Evolutionary conservation across 2,329 filamentous ascomycete species (phyloP), one percentile per base, ranked within the genome.

Genomic region (Kalaharituber pfeilii): DNA sequence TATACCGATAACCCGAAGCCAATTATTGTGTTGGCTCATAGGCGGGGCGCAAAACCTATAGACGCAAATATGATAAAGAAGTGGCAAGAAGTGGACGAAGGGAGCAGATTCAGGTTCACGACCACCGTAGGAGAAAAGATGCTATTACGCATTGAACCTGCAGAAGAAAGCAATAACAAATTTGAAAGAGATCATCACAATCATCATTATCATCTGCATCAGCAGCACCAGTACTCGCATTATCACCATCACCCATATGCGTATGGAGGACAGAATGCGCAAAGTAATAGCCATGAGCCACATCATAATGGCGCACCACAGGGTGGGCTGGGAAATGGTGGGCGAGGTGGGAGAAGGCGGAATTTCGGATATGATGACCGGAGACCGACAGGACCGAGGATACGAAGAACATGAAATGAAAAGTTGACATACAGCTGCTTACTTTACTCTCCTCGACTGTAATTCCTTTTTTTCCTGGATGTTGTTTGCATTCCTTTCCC

Each of bases 51-150:
- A 2, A 80, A 82, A 36, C 85, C 86, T 0, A 77, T 82, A 53
- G 88, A 95, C 63, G 88, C 86, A 15, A 77, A 75, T 53, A 82
- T 80, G 64, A 95, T 96, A 56, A 78, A 80, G 53, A 81, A 83
- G 59, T 96, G 89, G 91, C 78, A 84, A 58, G 79, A 85, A 3
- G 74, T 94, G 2, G 70, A 82, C 0, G 71, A 77, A 4, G 80
- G 86, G 6, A 78, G 84, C 63, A 75, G 79, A 0, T 79, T 88
- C 64, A 75, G 79, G 5, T 87, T 96, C 63, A 85, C 93, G 59
- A 87, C 84, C 0, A 79, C 78, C 0, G 85, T 96, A 1, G 84
- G 84, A 18, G 88, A 96, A 69, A 94, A 93, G 70, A 78, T 86
- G 15, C 74, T 91, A 59, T 69, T 96, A 51, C 77, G 84, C 1